Evolutionary conservation across 345 rosid species (phyloP).

Genomic region (Eucalyptus regnans): DNA sequence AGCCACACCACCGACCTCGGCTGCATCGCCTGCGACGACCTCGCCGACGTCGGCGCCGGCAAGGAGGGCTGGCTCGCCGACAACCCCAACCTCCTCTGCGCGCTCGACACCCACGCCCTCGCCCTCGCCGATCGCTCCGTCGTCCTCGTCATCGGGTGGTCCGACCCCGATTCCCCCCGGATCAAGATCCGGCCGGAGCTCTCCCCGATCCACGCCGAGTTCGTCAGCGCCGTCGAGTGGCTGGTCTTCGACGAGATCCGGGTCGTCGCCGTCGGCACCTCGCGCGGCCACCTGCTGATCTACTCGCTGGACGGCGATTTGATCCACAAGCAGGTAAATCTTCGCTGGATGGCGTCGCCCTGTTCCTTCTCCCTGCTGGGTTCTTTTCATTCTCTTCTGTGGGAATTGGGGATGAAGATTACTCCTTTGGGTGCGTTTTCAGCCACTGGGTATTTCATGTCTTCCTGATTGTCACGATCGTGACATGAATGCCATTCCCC

Average conservation of each 20-base stretch:
- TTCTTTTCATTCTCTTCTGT: not conserved
- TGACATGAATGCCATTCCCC: not conserved
- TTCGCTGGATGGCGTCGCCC: not conserved
- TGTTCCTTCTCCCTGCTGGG: not conserved
- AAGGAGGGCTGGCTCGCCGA: constrained; percentile 88
- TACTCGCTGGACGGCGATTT: constrained; percentile 59
- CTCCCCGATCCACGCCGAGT: constrained; percentile 73
- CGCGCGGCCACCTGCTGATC: constrained; percentile 63
- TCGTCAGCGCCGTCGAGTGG: constrained; percentile 72
- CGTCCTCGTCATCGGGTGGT: constrained; percentile 58
- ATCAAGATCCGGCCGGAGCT: constrained; percentile 83
- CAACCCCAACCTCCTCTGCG: constrained; percentile 47
- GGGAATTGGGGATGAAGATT: not conserved
- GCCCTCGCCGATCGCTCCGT: constrained; percentile 56
- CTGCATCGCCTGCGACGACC: constrained; percentile 78
- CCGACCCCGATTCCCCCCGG: constrained; percentile 42
- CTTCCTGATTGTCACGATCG: not conserved
- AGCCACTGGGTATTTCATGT: not conserved
- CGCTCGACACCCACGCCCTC: constrained; percentile 60
- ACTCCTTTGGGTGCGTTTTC: not conserved
- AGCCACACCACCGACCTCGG: constrained; percentile 68
- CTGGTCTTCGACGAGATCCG: constrained; percentile 62
- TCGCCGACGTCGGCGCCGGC: constrained; percentile 77
- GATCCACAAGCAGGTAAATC: constrained; percentile 67
- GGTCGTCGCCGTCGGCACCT: constrained; percentile 70